Base-by-base conservation (phyloP, 371 early-diverging fungal genomes). In the Mortierella sp. region DNA sequence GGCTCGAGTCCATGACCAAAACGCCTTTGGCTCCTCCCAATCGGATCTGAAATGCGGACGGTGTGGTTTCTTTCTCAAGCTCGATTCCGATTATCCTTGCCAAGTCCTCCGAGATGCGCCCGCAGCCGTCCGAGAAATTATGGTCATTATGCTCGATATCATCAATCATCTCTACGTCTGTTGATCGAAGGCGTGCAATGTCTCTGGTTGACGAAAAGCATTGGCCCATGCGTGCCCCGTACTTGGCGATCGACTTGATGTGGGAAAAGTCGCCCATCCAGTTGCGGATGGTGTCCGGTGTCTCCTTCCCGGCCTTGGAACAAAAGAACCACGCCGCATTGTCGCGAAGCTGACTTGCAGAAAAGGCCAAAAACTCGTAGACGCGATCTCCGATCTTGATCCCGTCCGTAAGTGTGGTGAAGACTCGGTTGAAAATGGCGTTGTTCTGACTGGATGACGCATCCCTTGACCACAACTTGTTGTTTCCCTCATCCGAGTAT, bases 101-200 rank as follows among this genome's bases (percentile, higher is more conserved):
- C 24, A 94, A 74, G 3, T 43, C 80, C 11, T 76, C 77, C 0
- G 94, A 91, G 11, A 97, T 93, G 34, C 85, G 88, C 10, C 98
- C 98, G n/a, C 95, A 93, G 16, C 98, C 98, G 81, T 98, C 98
- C 8, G 95, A 93, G 79, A 96, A 97, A 2, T 79, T 87, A 78
- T 89, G 94, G 0, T 89, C 89, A 72, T 93, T 90, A 8, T 83
- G 80, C 55, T 88, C 86, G 48, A 96, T 88, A 73, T 96, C 96
- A 0, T 81, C 72, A 50, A 95, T 93, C 26, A 79, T 72, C 31
- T 82, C 75, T 3, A 93, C 86, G 9, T 94, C 85, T 0, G 88
- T 44, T 0, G 61, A 46, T 0, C 84, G 50, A 9, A 92, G 74
- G 6, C 82, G 87, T 4, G 79, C 77, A 6, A 92, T 91, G 26